Evolutionary conservation across 257 asterid species (phyloP).

Genomic region (Petrea volubilis): DNA sequence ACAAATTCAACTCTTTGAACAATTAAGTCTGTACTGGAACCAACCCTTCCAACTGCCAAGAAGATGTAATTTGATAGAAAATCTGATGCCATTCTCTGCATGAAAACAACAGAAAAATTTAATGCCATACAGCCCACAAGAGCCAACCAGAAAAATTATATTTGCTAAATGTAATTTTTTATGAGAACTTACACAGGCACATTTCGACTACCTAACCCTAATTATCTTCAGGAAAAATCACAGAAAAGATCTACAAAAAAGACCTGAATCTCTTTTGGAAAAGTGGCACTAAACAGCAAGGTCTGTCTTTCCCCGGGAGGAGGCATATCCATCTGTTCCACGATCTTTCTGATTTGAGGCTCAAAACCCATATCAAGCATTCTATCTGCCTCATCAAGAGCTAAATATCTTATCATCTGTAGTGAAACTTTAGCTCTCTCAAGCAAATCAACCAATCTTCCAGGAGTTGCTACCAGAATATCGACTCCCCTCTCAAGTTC

Average conservation of each 20-base stretch:
- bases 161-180: neutral
- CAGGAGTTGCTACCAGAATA: slow-evolving; percentile 95
- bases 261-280: slow-evolving; percentile 92
- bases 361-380: slow-evolving; percentile 98
- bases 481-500: slow-evolving; percentile 96
- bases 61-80: slow-evolving; percentile 82
- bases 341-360: slow-evolving; percentile 92
- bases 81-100: slow-evolving; percentile 93
- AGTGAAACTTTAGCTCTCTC: slow-evolving; percentile 89
- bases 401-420: slow-evolving; percentile 79
- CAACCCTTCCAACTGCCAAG: slow-evolving; percentile 89
- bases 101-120: neutral
- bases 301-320: slow-evolving; percentile 88
- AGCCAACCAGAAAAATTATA: slow-evolving; percentile 6
- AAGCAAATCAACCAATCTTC: slow-evolving; percentile 89
- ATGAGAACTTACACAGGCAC: neutral
- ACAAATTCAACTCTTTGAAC: slow-evolving; percentile 84
- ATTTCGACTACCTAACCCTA: neutral
- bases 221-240: neutral
- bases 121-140: no score
- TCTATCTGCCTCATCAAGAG: slow-evolving; percentile 95
- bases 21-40: slow-evolving; percentile 86
- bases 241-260: slow-evolving; percentile 9
- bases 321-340: slow-evolving; percentile 96
- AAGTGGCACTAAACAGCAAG: slow-evolving; percentile 89